phyloP scores from a whole-genome alignment of 1,139 yeast genomes.

The Lodderomyces beijingensis region DNA sequence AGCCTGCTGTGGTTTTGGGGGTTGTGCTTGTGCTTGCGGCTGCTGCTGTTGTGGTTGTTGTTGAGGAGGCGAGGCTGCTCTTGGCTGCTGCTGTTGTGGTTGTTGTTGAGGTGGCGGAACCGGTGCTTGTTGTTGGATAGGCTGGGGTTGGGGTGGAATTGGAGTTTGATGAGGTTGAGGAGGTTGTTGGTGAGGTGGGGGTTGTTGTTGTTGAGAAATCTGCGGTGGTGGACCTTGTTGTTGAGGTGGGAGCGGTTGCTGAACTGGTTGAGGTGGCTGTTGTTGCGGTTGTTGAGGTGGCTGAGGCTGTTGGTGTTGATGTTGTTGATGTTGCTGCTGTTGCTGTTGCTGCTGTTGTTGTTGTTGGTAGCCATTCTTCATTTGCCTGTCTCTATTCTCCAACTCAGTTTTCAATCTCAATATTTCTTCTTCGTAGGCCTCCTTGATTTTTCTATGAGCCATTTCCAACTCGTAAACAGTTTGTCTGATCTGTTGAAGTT shows the following conservation, averaged over 20 bases:
- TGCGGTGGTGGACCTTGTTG: constrained; percentile 28
- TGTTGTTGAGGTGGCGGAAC: constrained; percentile 7
- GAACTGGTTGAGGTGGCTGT: constrained; percentile 16
- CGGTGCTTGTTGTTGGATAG: constrained; percentile 24
- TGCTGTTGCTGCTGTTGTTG: constrained; percentile 9
- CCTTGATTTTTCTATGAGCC: constrained; percentile 94
- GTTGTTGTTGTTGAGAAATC: constrained; percentile 9
- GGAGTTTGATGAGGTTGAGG: constrained; percentile 16
- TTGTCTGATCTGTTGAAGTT: constrained; percentile 90
- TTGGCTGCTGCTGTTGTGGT: constrained; percentile 7
- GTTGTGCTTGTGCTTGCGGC: constrained; percentile 10
- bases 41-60: constrained; percentile 11
- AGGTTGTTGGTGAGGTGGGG: constrained; percentile 17
- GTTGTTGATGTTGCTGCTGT: constrained; percentile 11
- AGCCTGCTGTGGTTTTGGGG: constrained; percentile 5
- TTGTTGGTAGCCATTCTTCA: constrained; percentile 17
- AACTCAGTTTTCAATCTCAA: constrained; percentile 79
- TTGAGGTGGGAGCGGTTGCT: constrained; percentile 17
- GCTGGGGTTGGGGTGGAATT: constrained; percentile 14
- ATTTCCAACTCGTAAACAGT: constrained; percentile 91
- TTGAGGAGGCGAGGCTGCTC: constrained; percentile 6
- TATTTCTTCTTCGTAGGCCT: constrained; percentile 92
- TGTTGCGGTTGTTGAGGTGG: constrained; percentile 13
- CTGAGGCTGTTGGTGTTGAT: constrained; percentile 9
- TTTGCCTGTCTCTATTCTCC: constrained; percentile 64